Evolutionary conservation across 768 basidiomycete genomes (phyloP), one percentile per base, ranked within the genome.

Genomic region (Harrya chromipes): DNA sequence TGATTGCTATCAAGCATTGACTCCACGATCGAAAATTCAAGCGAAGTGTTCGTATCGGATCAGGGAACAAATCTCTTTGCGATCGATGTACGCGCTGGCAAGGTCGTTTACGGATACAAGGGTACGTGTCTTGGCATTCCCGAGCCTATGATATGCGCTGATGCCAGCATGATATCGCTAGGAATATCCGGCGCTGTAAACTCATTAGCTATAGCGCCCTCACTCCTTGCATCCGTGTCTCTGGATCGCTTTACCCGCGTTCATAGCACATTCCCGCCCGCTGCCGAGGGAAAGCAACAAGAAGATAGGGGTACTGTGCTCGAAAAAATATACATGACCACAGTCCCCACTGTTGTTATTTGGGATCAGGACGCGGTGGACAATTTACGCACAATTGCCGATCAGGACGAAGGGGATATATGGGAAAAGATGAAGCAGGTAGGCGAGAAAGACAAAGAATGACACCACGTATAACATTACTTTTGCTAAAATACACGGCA

Each of bases 11-110:
- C 41, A 9, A 24, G 17, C 33, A n/a, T 19, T 42, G 14, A 43
- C 31, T 39, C 14, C 33, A 21, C 27, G 16, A 19, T 47, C 23
- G 6, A 27, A 8, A 34, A 35, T 46, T 48, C 19, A 29, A 91
- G 89, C 57, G 83, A 93, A 62, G 65, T 77, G 2, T 90, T 90
- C 54, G 70, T 85, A 33, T 74, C 83, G 11, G 90, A 93, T 61
- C 72, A 75, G 41, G 82, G 81, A 13, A 79, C 75, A 31, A 80
- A 80, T 60, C 59, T 92, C 3, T 82, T 75, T 56, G 76, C 85
- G 1, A 44, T 90, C 10, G 91, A 93, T 61, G 51, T 82, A 34
- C 81, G 91, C 8, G 86, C 76, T 43, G 90, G 91, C 0, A 67
- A 74, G 23, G 70, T 83, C 26, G 57, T 77, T 9, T 87, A 84